phyloP scores from a whole-genome alignment of 257 asterid genomes.

The Nicotiana knightiana region DNA sequence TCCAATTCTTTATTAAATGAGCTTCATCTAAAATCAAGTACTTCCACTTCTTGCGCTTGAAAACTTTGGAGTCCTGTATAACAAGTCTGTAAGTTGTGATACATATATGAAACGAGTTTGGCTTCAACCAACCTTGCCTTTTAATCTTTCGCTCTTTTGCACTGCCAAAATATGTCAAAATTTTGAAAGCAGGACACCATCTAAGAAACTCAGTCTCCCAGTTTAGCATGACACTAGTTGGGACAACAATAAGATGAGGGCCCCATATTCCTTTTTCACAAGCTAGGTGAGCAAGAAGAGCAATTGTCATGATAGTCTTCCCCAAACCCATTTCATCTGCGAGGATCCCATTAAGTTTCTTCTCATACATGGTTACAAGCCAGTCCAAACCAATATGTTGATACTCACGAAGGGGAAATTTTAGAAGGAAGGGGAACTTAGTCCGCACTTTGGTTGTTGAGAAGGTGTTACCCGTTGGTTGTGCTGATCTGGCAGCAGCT shows the following conservation, averaged over 20 bases:
- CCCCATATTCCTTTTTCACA: constrained; percentile 98
- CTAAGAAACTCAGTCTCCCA: constrained; percentile 99
- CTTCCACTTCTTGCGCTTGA: constrained; percentile 99
- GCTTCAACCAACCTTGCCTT: constrained; percentile 99
- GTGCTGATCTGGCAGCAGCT: constrained; percentile 97
- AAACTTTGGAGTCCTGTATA: constrained; percentile 91
- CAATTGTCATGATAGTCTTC: constrained; percentile 97
- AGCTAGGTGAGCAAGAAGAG: constrained; percentile 97
- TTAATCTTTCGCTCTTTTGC: constrained; percentile 89
- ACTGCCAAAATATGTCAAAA: constrained; percentile 97
- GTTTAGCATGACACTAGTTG: constrained; percentile 99
- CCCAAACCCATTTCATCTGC: constrained; percentile 99
- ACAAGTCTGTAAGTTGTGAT: constrained; percentile 96
- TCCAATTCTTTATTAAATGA: constrained; percentile 96
- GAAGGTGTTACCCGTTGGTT: constrained; percentile 98
- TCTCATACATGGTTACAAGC: constrained; percentile 99
- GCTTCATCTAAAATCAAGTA: constrained; percentile 98
- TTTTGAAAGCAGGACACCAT: constrained; percentile 99
- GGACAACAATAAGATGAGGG: constrained; percentile 98
- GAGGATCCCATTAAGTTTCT: constrained; percentile 95
- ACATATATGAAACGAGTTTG: constrained; percentile 92
- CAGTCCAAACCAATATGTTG: constrained; percentile 99
- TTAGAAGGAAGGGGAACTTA: constrained; percentile 92
- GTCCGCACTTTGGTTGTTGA: constrained; percentile 91
- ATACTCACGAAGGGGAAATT: constrained; percentile 96